Conservation (phyloP, 1,284 basidiomycete genomes). For the Heterobasidion parviporum region DNA sequence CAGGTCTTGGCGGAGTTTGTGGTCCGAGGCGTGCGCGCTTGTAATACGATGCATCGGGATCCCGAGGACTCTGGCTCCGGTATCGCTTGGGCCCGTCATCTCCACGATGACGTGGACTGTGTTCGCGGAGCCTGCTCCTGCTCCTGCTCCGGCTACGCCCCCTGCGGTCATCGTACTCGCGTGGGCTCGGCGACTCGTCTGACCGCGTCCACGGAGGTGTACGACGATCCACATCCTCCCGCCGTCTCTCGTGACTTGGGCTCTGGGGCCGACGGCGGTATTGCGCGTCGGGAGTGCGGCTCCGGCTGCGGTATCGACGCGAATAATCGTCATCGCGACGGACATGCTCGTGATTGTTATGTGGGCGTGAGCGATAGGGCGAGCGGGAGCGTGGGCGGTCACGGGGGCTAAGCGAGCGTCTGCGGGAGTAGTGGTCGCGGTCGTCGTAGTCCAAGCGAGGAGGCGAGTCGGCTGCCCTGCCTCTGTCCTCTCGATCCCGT, state of each 20-base stretch:
- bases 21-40: constrained; percentile 36
- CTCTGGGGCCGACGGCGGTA: constrained; percentile 9
- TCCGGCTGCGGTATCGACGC: constrained; percentile 13
- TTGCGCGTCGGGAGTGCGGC: constrained; percentile 17
- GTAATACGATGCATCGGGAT: constrained; percentile 13
- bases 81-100: constrained; percentile 23
- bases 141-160: constrained; percentile 18
- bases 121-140: constrained; percentile 15
- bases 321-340: constrained; percentile 12
- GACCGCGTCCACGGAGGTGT: constrained; percentile 11
- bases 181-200: constrained; percentile 11
- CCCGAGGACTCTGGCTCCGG: constrained; percentile 33
- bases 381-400: constrained; percentile 28
- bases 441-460: constrained; percentile 7
- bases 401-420: constrained; percentile 31
- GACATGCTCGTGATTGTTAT: constrained; percentile 16
- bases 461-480: constrained; percentile 4
- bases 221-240: constrained; percentile 4
- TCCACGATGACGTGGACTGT: constrained; percentile 16
- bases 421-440: constrained; percentile 14
- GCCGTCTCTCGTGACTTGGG: constrained; percentile 8
- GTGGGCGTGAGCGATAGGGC: constrained; percentile 20
- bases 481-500: constrained; percentile 15
- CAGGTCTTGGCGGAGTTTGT: constrained; percentile 23
- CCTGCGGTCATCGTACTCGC: constrained; percentile 7